A percentile compares a stretch with the other conserved stretches of the same genome.
These are phyloP conservation scores for Byssochlamys sp. DNA, from an alignment of 2,329 filamentous ascomycete genomes.

Conservation along the genomic window DNA sequence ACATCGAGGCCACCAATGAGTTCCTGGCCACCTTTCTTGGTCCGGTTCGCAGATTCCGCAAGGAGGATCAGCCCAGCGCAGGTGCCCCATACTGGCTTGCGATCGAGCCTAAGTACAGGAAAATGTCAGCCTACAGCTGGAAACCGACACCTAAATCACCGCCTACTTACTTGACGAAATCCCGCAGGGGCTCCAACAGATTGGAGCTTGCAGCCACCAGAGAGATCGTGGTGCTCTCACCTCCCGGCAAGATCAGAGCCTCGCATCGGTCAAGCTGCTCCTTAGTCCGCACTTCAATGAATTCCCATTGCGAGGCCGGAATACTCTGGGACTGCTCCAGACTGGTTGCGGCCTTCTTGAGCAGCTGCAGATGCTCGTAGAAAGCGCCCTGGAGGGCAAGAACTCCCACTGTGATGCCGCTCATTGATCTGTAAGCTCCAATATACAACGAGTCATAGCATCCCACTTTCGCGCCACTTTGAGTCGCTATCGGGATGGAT, in stretches of 20 bases:
- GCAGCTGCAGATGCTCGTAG: conserved; percentile 70
- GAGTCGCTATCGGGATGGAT: neutral
- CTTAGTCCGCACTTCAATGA: conserved; percentile 71
- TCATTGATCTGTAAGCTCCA: conserved; percentile 10
- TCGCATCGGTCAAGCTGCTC: conserved; percentile 63
- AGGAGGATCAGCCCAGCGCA: conserved; percentile 90
- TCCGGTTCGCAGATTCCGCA: conserved; percentile 74
- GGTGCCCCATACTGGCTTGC: conserved; percentile 86
- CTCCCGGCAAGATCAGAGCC: conserved; percentile 80
- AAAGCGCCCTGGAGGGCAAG: conserved; percentile 86
- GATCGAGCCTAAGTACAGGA: conserved; percentile 48
- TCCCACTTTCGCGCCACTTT: neutral
- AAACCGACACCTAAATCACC: neutral
- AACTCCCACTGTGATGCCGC: conserved; percentile 48
- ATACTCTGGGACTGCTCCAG: conserved; percentile 23
- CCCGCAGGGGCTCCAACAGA: conserved; percentile 69
- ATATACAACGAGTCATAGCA: neutral
- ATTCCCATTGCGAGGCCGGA: conserved; percentile 41
- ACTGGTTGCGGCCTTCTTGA: conserved; percentile 56
- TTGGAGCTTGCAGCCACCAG: conserved; percentile 74
- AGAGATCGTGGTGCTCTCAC: conserved; percentile 88
- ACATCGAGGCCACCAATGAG: conserved; percentile 87
- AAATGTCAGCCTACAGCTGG: conserved; percentile 6
- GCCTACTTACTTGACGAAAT: conserved; percentile 73
- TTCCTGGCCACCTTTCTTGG: conserved; percentile 84